Evolutionary conservation across 768 basidiomycete species (phyloP).

Genomic region (Suillus subalutaceus): DNA sequence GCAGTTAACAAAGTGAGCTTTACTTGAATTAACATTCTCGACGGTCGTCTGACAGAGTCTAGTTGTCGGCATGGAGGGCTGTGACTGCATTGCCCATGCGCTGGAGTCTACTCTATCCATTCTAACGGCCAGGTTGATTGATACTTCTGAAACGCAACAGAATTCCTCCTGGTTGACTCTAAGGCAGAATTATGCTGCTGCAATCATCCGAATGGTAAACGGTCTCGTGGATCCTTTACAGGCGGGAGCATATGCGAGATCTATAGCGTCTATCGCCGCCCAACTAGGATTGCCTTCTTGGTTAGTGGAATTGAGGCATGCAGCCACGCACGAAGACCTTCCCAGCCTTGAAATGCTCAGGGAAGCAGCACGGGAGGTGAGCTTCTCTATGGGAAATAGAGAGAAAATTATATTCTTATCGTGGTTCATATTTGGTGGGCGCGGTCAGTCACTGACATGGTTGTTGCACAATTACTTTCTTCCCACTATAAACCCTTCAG

Average conservation of each 20-base stretch:
- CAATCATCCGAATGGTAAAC: slow-evolving; percentile 89
- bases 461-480: slow-evolving; percentile 84
- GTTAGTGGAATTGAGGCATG: slow-evolving; percentile 93
- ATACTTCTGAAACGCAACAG: slow-evolving; percentile 33
- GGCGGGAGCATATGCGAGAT: slow-evolving; percentile 83
- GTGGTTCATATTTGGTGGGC: slow-evolving; percentile 7
- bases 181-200: slow-evolving; percentile 78
- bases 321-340: slow-evolving; percentile 94
- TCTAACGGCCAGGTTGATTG: slow-evolving; percentile 60
- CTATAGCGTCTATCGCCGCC: slow-evolving; percentile 85
- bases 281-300: slow-evolving; percentile 86
- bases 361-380: slow-evolving; percentile 74
- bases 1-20: slow-evolving; percentile 68
- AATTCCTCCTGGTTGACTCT: slow-evolving; percentile 48
- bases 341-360: slow-evolving; percentile 81
- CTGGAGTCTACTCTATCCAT: slow-evolving; percentile 73
- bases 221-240: slow-evolving; percentile 95
- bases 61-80: slow-evolving; percentile 84
- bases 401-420: slow-evolving; percentile 10
- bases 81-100: slow-evolving; percentile 79
- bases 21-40: slow-evolving; percentile 2
- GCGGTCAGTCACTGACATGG: slow-evolving; percentile 75
- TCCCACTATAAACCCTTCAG: slow-evolving; percentile 65
- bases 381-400: slow-evolving; percentile 19
- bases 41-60: slow-evolving; percentile 15